Evolutionary conservation across 768 basidiomycete species (phyloP), one percentile per base, ranked within the genome.

Genomic region (Floccularia luteovirens): DNA sequence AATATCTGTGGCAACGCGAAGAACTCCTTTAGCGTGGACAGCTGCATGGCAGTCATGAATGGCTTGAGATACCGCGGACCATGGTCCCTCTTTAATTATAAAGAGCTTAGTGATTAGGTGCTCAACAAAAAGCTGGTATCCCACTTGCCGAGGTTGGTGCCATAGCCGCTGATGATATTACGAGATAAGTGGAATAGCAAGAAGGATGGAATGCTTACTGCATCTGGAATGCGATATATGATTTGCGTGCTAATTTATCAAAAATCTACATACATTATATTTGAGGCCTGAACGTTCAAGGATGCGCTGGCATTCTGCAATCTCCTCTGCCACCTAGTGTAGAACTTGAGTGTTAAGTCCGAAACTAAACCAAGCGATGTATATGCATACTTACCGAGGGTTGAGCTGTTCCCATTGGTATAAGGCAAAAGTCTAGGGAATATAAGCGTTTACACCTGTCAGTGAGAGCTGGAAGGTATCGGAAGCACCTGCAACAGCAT

Each of bases 1-100:
- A 44, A 97, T 86, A 62, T 98, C 93, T 10, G 93, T 94, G 8
- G 88, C 88, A 39, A 92, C 73, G 38, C 83, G 77, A 12, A 78
- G 77, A 0, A 76, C 74, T 17, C 87, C 88, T 55, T 75, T 72
- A 1, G 74, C 77, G 47, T 93, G 90, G 4, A 92, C 83, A 1
- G 88, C 90, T 19, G 73, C 72, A 55, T 98, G 94, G 55, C 91
- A 96, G 44, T 85, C 87, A 48, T 90, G 87, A 46, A 98, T 96
- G 2, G 83, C 90, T 49, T 83, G 69, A 43, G 75, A 81, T 28
- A 98, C 94, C 37, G 77, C 66, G 17, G 73, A 69, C 90, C 90
- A 97, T 0, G 88, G 83, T 3, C 92, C 91, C 60, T 93, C 87
- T 74, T 48, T n/a, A n/a, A n/a, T n/a, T n/a, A 11, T 62, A 38